Evolutionary conservation across 768 basidiomycete species (phyloP).

Genomic region (Trametopsis cervina): DNA sequence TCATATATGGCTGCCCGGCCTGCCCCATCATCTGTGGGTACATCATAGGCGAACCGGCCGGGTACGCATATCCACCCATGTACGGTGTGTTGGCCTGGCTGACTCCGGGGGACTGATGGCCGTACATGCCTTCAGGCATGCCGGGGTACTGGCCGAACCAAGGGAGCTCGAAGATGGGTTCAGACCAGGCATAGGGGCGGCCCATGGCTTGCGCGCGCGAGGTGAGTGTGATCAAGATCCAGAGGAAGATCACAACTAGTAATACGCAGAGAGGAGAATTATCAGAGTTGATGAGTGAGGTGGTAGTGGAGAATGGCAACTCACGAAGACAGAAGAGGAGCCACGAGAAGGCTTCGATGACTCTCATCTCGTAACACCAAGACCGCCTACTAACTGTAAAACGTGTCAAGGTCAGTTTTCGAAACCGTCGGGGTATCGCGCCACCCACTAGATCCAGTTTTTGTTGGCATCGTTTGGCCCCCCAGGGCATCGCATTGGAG

Average conservation of each 20-base stretch:
- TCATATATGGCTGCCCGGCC: slow-evolving; percentile 14
- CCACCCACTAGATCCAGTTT: slow-evolving; percentile 48
- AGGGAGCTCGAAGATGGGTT: slow-evolving; percentile 57
- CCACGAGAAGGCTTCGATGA: slow-evolving; percentile 76
- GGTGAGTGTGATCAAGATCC: slow-evolving; percentile 51
- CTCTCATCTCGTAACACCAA: slow-evolving; percentile 78
- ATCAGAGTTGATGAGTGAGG: no score
- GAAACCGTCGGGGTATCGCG: background rate
- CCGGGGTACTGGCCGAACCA: slow-evolving; percentile 75
- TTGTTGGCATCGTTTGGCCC: slow-evolving; percentile 38
- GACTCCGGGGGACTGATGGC: no score
- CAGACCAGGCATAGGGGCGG: slow-evolving; percentile 46
- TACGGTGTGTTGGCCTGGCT: slow-evolving; percentile 14
- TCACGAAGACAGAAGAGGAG: slow-evolving; percentile 49
- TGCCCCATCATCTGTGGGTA: slow-evolving; percentile 14
- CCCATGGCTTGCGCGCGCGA: slow-evolving; percentile 48
- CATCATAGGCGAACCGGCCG: slow-evolving; percentile 14
- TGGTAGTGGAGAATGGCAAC: slow-evolving; percentile 17
- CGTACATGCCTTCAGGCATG: slow-evolving; percentile 27
- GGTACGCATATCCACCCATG: slow-evolving; percentile 20
- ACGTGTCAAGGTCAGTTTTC: slow-evolving; percentile 7
- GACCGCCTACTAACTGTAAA: slow-evolving; percentile 43
- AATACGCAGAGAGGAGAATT: slow-evolving; percentile 5
- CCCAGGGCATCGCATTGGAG: slow-evolving; percentile 24
- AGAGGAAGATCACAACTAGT: slow-evolving; percentile 41